A percentile compares a stretch with the other conserved stretches of the same genome.
These are phyloP conservation scores for Eutrema japonicum DNA, from an alignment of 345 rosid species.

Conservation along the genomic window DNA sequence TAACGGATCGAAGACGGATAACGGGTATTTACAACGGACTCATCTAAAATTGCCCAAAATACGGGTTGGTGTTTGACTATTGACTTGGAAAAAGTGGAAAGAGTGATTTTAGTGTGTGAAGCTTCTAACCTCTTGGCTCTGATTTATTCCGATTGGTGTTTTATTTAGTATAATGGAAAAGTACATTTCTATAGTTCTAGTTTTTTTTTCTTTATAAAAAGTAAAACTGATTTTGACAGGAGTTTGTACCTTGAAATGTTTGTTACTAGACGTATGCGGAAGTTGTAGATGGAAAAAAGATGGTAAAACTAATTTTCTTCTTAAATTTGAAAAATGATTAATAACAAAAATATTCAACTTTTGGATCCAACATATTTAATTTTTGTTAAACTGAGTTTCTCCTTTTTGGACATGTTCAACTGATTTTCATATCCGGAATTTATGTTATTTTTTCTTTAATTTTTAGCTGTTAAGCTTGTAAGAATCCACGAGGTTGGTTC, in stretches of 20 bases:
- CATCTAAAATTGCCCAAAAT: background rate
- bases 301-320: background rate
- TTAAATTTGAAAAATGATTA: background rate
- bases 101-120: slow-evolving; percentile 16
- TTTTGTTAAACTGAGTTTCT: background rate
- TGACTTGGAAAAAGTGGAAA: slow-evolving; percentile 13
- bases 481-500: background rate
- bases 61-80: slow-evolving; percentile 22
- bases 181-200: background rate
- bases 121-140: slow-evolving; percentile 16
- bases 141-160: background rate
- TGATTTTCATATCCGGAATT: background rate
- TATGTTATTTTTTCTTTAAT: too few relatives aligned
- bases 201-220: background rate
- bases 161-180: background rate
- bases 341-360: background rate
- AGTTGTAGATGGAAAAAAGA: background rate
- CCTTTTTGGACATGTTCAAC: background rate
- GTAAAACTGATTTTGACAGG: background rate
- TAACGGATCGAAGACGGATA: too few relatives aligned
- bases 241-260: background rate
- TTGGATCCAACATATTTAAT: background rate
- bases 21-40: background rate
- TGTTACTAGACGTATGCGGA: background rate
- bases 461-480: too few relatives aligned